Conservation (phyloP, 2,329 filamentous ascomycete genomes). For the Penicillium aurantiogriseum region DNA sequence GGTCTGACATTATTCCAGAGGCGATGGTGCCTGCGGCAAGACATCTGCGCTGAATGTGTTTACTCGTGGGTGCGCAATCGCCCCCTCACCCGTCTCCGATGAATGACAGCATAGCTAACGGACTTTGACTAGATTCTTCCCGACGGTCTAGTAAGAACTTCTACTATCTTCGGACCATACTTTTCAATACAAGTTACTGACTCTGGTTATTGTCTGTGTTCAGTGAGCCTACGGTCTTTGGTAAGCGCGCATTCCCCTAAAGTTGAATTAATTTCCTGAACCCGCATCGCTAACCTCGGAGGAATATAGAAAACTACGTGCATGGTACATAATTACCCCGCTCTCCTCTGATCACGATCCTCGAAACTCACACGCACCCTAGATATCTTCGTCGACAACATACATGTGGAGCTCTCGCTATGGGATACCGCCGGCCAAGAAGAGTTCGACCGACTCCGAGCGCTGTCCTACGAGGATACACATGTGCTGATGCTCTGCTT, state of each 20-base stretch:
- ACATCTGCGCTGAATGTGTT: conserved; percentile 97
- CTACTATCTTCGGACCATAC: not conserved
- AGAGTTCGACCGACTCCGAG: conserved; percentile 95
- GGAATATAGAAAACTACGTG: conserved; percentile 80
- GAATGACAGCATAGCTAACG: conserved; percentile 20
- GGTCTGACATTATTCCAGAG: conserved; percentile 54
- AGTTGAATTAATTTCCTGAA: not conserved
- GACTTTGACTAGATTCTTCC: conserved; percentile 70
- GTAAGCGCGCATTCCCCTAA: conserved; percentile 38
- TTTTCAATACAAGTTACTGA: conserved; percentile 20
- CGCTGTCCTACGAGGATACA: conserved; percentile 95
- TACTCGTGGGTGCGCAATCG: conserved; percentile 74
- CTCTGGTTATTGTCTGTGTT: conserved; percentile 9
- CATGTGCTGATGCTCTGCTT: conserved; percentile 99
- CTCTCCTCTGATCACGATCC: not conserved
- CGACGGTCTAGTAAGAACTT: conserved; percentile 77
- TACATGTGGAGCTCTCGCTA: conserved; percentile 93
- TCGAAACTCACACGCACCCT: conserved; percentile 22
- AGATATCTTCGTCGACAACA: conserved; percentile 98
- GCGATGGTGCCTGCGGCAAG: conserved; percentile 95
- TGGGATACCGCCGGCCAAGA: conserved; percentile 99
- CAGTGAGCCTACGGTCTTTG: conserved; percentile 89
- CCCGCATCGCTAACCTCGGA: conserved; percentile 11
- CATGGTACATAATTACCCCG: conserved; percentile 62
- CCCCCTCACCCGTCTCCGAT: conserved; percentile 5